Conservation (phyloP, 2,329 filamentous ascomycete genomes). For the Pyricularia sp. region DNA sequence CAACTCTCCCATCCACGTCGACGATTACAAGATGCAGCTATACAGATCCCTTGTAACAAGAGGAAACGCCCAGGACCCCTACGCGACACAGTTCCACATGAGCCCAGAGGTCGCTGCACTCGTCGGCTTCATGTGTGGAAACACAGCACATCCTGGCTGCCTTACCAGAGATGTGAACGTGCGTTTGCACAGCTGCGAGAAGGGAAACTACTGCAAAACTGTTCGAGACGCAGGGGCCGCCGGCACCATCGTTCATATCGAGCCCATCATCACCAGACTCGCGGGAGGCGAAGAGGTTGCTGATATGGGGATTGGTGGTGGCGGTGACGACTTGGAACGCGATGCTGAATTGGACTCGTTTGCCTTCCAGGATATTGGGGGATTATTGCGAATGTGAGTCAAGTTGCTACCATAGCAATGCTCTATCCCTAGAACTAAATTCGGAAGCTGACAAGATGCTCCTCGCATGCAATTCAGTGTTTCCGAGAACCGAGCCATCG, state of each 20-base stretch:
- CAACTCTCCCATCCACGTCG: constrained; percentile 66
- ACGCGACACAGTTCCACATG: constrained; percentile 30
- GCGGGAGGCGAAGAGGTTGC: constrained; percentile 51
- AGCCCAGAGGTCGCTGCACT: constrained; percentile 56
- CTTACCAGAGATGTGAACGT: constrained; percentile 54
- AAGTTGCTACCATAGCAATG: neutral
- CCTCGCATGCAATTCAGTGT: constrained; percentile 10
- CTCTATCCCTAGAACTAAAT: neutral
- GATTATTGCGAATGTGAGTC: constrained; percentile 22
- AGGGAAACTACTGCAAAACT: constrained; percentile 50
- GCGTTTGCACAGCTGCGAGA: constrained; percentile 80
- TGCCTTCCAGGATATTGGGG: constrained; percentile 18
- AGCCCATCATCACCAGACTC: constrained; percentile 63
- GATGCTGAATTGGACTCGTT: constrained; percentile 55
- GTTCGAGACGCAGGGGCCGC: constrained; percentile 25
- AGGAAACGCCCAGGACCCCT: constrained; percentile 27
- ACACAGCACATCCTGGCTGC: constrained; percentile 59
- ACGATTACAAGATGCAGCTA: constrained; percentile 67
- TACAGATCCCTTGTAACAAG: constrained; percentile 52
- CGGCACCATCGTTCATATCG: constrained; percentile 55
- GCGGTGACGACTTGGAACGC: constrained; percentile 63
- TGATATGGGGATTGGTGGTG: constrained; percentile 72
- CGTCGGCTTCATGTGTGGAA: constrained; percentile 67
- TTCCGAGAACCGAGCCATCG: constrained; percentile 9
- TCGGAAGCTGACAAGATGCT: neutral